These are phyloP conservation scores for Sphenostylis stenocarpa DNA, from an alignment of 306 rosid species.

Conservation along the genomic window DNA sequence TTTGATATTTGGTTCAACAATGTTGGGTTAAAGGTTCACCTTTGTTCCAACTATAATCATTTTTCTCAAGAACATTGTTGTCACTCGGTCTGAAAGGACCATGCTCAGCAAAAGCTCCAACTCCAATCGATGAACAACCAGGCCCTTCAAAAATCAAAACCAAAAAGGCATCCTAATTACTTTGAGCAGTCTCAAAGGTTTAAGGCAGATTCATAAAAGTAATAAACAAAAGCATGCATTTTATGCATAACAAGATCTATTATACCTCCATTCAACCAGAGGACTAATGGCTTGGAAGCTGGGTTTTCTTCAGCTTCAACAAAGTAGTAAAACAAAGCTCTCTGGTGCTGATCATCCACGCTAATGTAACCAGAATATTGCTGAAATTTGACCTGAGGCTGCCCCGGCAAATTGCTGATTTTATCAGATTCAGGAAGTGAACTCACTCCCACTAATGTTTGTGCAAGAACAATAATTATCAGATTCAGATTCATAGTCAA, in stretches of 20 bases:
- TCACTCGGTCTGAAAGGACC: constrained; percentile 64
- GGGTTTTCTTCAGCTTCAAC: constrained; percentile 42
- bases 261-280: constrained; percentile 51
- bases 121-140: constrained; percentile 71
- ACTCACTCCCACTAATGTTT: not conserved
- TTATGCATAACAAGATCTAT: not conserved
- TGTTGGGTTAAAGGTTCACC: constrained; percentile 31
- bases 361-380: constrained; percentile 42
- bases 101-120: constrained; percentile 64
- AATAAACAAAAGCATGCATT: not conserved
- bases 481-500: constrained; percentile 41
- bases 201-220: not conserved
- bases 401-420: constrained; percentile 35
- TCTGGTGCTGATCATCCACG: constrained; percentile 29
- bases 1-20: not conserved
- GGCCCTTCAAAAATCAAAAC: constrained; percentile 51
- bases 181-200: not conserved
- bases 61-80: constrained; percentile 44
- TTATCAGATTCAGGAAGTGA: constrained; percentile 33
- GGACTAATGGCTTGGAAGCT: constrained; percentile 45
- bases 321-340: constrained; percentile 48
- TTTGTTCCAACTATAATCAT: constrained; percentile 62
- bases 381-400: constrained; percentile 37
- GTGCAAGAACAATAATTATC: constrained; percentile 6
- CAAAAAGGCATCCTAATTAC: not conserved